Percentiles rank a stretch among this genome's conserved stretches.
phyloP scores from a whole-genome alignment of 768 basidiomycete species.

The Myochromella boudieri region DNA sequence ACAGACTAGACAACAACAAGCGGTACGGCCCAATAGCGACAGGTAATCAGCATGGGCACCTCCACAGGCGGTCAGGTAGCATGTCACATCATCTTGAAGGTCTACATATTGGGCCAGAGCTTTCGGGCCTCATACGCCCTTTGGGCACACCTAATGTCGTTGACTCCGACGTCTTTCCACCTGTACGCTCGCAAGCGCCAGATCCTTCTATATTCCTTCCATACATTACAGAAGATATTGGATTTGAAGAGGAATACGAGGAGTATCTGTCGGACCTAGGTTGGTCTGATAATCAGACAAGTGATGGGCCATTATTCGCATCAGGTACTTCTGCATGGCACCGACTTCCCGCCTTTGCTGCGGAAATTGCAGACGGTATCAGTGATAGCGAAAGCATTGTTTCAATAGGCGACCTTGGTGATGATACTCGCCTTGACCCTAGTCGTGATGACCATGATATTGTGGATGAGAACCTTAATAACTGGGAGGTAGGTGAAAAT shows the following conservation, averaged over 20 bases:
- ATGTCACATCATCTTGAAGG: constrained; percentile 82
- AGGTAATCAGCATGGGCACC: constrained; percentile 47
- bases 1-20: constrained; percentile 75
- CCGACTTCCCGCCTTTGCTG: constrained; percentile 73
- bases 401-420: constrained; percentile 84
- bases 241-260: constrained; percentile 96
- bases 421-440: constrained; percentile 67
- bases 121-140: constrained; percentile 73
- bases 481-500: constrained; percentile 81
- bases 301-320: constrained; percentile 40
- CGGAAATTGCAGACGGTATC: constrained; percentile 82
- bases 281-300: constrained; percentile 59
- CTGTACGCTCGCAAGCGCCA: constrained; percentile 81
- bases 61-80: constrained; percentile 80
- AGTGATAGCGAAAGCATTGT: constrained; percentile 94
- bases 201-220: constrained; percentile 84
- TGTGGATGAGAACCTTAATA: constrained; percentile 82
- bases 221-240: constrained; percentile 91
- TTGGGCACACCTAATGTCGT: constrained; percentile 73
- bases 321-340: constrained; percentile 71
- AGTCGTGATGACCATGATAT: constrained; percentile 62
- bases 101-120: constrained; percentile 69
- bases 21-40: constrained; percentile 72
- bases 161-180: constrained; percentile 94
- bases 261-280: constrained; percentile 91